phyloP scores from a whole-genome alignment of 345 rosid genomes.

The Sapria himalayana region DNA sequence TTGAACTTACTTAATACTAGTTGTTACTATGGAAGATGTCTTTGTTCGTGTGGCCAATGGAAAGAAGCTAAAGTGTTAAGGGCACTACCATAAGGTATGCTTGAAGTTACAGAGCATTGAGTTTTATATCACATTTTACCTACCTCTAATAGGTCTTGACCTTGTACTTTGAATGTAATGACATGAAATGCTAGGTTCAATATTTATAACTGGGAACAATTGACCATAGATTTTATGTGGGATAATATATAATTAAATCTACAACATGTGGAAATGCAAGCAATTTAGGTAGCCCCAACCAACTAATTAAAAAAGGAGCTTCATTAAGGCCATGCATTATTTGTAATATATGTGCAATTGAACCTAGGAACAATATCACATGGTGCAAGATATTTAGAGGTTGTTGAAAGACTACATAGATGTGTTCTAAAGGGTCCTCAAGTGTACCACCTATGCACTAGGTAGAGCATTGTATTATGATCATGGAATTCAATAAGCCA shows the following conservation, averaged over 20 bases:
- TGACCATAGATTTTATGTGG: not conserved
- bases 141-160: not conserved
- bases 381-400: not conserved
- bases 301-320: not conserved
- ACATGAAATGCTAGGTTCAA: not conserved
- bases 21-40: not conserved
- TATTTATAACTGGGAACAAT: not conserved
- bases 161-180: not conserved
- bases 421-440: not conserved
- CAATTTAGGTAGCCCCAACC: not conserved
- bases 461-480: not conserved
- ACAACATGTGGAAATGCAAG: not conserved
- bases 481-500: not conserved
- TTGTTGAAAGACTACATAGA: not conserved
- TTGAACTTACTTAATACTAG: not conserved
- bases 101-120: not conserved
- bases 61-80: not conserved
- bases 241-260: not conserved
- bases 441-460: not conserved
- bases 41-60: not conserved
- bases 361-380: too few relatives aligned
- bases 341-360: too few relatives aligned
- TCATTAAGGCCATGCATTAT: not conserved
- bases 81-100: not conserved
- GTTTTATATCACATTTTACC: not conserved